A percentile compares a stretch with the other conserved stretches of the same genome.
These are phyloP conservation scores for Sclerotinia trifoliorum DNA, from an alignment of 2,329 filamentous ascomycete genomes.

Conservation along the genomic window DNA sequence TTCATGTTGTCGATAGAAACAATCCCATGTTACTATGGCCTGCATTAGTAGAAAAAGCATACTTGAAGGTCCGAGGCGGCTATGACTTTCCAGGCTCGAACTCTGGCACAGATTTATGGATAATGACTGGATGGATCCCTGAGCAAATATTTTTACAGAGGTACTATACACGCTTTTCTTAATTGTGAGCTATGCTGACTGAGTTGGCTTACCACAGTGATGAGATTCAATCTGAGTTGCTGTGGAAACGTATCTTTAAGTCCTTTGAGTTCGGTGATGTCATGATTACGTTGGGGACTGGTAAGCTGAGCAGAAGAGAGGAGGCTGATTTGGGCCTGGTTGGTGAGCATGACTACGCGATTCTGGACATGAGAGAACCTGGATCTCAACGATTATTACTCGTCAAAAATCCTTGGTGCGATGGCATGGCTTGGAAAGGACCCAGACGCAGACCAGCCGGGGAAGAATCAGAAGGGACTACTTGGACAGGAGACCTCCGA, in stretches of 20 bases:
- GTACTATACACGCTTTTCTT: constrained; percentile 40
- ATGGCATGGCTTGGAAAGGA: constrained; percentile 72
- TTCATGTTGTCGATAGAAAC: constrained; percentile 84
- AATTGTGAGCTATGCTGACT: not conserved
- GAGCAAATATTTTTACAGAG: constrained; percentile 90
- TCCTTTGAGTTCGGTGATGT: constrained; percentile 78
- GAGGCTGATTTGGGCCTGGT: constrained; percentile 80
- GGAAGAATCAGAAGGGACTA: constrained; percentile 14
- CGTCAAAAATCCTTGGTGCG: constrained; percentile 95
- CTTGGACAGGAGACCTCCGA: constrained; percentile 32
- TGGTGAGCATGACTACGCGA: constrained; percentile 90
- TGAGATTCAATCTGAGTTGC: constrained; percentile 69
- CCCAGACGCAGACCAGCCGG: constrained; percentile 30
- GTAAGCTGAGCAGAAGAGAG: constrained; percentile 72
- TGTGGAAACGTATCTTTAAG: constrained; percentile 75
- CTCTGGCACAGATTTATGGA: constrained; percentile 90
- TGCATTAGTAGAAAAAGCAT: constrained; percentile 91
- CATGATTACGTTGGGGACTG: constrained; percentile 86
- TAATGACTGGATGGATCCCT: constrained; percentile 92
- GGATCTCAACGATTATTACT: constrained; percentile 66
- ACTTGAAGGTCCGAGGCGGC: constrained; percentile 89
- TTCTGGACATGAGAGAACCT: constrained; percentile 72
- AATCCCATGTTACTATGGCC: constrained; percentile 87
- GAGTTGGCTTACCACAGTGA: constrained; percentile 51
- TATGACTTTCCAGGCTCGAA: constrained; percentile 99